Evolutionary conservation across 1,284 basidiomycete species (phyloP).

Genomic region (Ceratobasidium sp.): DNA sequence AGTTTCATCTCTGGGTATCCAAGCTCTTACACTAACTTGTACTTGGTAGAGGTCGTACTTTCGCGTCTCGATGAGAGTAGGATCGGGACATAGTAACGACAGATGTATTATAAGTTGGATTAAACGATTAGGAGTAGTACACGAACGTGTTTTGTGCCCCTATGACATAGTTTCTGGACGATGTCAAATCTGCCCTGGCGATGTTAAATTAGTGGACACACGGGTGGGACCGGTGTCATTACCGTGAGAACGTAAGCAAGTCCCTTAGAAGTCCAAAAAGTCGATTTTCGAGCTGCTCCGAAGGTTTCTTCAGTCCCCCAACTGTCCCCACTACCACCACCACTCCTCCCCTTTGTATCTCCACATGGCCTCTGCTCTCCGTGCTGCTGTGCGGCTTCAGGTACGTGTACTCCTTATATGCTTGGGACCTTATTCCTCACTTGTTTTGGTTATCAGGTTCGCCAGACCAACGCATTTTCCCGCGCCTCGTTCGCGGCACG

Average conservation of each 20-base stretch:
- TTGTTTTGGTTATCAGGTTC: constrained; percentile 24
- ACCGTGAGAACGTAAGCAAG: constrained; percentile 57
- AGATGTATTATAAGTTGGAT: constrained; percentile 37
- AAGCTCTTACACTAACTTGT: background rate
- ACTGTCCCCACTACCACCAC: constrained; percentile 12
- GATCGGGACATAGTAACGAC: background rate
- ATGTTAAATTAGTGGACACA: background rate
- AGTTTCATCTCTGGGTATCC: constrained; percentile 10
- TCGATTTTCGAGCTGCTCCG: constrained; percentile 30
- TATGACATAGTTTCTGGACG: background rate
- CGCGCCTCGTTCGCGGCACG: constrained; percentile 53
- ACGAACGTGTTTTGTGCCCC: background rate
- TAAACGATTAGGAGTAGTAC: constrained; percentile 7
- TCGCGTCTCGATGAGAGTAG: constrained; percentile 35
- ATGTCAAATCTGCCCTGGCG: background rate
- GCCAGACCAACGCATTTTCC: constrained; percentile 39
- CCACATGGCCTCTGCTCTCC: constrained; percentile 48
- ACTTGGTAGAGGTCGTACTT: constrained; percentile 43
- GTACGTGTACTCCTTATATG: constrained; percentile 24
- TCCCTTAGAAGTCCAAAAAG: constrained; percentile 48
- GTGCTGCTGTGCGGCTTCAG: constrained; percentile 50
- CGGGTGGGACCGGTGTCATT: constrained; percentile 46
- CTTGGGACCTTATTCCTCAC: background rate
- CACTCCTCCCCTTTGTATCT: constrained; percentile 37
- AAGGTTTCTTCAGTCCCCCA: constrained; percentile 33